Evolutionary conservation across 2,329 filamentous ascomycete genomes (phyloP).

Genomic region (Colletotrichum cordylinicola): DNA sequence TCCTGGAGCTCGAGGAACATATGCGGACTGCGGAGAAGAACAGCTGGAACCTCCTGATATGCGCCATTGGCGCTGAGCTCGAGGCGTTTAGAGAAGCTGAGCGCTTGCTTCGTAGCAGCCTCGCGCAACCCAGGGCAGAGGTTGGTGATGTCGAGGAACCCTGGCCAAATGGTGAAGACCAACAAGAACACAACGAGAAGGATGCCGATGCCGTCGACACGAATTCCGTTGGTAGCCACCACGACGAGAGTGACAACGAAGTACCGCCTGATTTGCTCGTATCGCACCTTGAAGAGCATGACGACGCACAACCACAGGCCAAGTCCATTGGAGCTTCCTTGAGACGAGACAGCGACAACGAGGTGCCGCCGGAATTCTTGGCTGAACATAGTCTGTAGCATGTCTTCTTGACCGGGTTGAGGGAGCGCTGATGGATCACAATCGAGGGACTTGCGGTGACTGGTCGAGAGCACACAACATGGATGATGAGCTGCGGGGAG

Average conservation of each 20-base stretch:
- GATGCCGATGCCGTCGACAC: not conserved
- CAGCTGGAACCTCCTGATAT: conserved; percentile 77
- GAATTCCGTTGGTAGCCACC: not conserved
- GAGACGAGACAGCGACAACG: conserved; percentile 48
- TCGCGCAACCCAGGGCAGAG: conserved; percentile 27
- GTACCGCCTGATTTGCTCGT: conserved; percentile 47
- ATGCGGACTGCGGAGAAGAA: conserved; percentile 62
- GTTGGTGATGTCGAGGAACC: conserved; percentile 25
- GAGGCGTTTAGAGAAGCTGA: conserved; percentile 70
- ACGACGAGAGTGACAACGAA: conserved; percentile 45
- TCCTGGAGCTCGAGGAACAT: conserved; percentile 59
- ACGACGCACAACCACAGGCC: conserved; percentile 26
- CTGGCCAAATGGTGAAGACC: conserved; percentile 16
- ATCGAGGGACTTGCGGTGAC: not conserved
- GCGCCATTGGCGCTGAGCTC: conserved; percentile 76
- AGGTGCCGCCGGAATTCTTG: conserved; percentile 58
- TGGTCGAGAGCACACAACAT: not conserved
- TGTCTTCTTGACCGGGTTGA: not conserved
- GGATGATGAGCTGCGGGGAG: not conserved
- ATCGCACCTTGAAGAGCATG: conserved; percentile 33
- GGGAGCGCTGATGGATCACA: not conserved
- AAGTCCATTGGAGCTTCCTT: not conserved
- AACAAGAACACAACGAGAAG: not conserved
- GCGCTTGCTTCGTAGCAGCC: conserved; percentile 52
- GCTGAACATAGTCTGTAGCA: conserved; percentile 42